phyloP scores from a whole-genome alignment of 306 rosid genomes.

The Casuarina glauca region DNA sequence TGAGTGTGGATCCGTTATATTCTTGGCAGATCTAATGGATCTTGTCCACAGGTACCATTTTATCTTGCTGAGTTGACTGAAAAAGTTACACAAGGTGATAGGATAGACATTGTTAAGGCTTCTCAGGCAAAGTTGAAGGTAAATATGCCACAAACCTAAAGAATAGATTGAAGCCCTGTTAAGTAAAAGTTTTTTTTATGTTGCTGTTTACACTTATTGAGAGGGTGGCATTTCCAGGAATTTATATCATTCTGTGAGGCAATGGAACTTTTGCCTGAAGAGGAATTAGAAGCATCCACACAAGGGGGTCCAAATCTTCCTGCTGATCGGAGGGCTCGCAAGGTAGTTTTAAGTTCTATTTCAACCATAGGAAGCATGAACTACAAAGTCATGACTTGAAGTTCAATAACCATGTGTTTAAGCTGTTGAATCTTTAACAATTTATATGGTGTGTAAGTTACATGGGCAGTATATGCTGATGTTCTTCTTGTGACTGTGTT shows the following conservation, averaged over 20 bases:
- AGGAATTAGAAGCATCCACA: constrained; percentile 59
- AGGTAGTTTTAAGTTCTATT: constrained; percentile 43
- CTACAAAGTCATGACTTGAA: neutral
- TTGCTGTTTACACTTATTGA: constrained; percentile 19
- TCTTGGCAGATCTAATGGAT: constrained; percentile 2
- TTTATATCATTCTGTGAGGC: constrained; percentile 85
- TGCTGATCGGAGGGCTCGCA: constrained; percentile 84
- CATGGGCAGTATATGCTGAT: constrained; percentile 14
- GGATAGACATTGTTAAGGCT: constrained; percentile 67
- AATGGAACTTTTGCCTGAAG: constrained; percentile 84
- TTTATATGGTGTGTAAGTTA: constrained; percentile 19
- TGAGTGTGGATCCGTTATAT: neutral
- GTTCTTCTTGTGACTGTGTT: constrained; percentile 18
- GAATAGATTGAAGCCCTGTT: neutral
- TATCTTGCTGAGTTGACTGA: constrained; percentile 92
- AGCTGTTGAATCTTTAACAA: neutral
- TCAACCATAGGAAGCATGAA: neutral
- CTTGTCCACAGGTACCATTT: constrained; percentile 68
- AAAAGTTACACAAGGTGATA: constrained; percentile 68
- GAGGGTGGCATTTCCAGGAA: constrained; percentile 45
- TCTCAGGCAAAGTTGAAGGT: constrained; percentile 88
- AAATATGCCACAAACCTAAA: constrained; percentile 8
- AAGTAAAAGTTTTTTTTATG: neutral
- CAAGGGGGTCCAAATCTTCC: constrained; percentile 53
- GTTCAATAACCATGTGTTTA: constrained; percentile 4